Conservation (phyloP, 1,284 basidiomycete species). For the Ganoderma lucidum region DNA sequence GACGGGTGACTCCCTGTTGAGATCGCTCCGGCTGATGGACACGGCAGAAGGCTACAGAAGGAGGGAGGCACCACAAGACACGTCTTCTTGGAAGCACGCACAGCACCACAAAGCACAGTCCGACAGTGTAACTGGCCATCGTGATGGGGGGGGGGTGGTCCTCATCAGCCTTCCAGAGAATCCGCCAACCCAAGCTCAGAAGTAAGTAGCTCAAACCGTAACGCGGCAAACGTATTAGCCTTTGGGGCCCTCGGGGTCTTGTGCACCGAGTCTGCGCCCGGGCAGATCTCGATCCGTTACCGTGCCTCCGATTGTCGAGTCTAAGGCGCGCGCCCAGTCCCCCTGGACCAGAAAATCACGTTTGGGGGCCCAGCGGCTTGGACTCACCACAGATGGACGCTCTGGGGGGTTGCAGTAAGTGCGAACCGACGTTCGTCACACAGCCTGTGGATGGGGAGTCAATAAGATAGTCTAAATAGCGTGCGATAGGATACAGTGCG, state of each 20-base stretch:
- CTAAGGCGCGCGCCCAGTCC: neutral
- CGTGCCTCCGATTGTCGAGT: neutral
- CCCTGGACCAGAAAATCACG: constrained; percentile 5
- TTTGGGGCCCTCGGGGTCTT: neutral
- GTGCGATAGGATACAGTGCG: constrained; percentile 21
- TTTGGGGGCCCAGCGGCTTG: constrained; percentile 5
- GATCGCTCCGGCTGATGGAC: constrained; percentile 15
- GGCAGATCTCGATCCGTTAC: constrained; percentile 23
- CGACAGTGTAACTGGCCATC: constrained; percentile 8
- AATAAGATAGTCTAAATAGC: constrained; percentile 20
- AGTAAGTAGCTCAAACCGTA: neutral
- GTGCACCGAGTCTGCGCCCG: neutral
- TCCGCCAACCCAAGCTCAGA: neutral
- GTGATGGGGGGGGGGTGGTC: neutral
- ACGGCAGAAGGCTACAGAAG: neutral
- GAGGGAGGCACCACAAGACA: constrained; percentile 13
- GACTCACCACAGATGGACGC: neutral
- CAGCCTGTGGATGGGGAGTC: constrained; percentile 9
- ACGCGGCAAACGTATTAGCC: neutral
- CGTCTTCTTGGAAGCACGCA: constrained; percentile 10
- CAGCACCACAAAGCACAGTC: constrained; percentile 26
- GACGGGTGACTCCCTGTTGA: constrained; percentile 15
- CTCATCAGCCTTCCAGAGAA: neutral
- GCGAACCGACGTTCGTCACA: neutral
- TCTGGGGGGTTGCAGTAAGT: constrained; percentile 7